phyloP scores from a whole-genome alignment of 2,329 filamentous ascomycete genomes.

The Parastagonospora avenae region DNA sequence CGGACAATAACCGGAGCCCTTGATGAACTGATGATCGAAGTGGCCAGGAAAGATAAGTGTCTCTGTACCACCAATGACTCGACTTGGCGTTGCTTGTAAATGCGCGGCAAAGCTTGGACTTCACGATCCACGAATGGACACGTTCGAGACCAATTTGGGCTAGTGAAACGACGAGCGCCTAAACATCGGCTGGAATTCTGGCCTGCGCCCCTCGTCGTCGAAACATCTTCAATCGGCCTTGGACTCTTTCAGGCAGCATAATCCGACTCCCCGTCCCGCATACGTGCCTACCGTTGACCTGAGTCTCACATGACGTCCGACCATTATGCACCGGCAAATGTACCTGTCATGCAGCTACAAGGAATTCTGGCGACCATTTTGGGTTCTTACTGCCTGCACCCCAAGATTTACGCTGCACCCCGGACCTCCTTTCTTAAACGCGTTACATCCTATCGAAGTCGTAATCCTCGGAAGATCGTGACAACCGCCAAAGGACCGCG shows the following conservation, averaged over 20 bases:
- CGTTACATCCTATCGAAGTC: background rate
- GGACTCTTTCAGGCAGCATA: background rate
- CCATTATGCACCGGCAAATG: conserved; percentile 1
- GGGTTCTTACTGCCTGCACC: too few species aligned
- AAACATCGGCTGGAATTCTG: background rate
- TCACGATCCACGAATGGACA: background rate
- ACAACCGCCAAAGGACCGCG: background rate
- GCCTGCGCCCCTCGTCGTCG: background rate
- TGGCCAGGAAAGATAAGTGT: background rate
- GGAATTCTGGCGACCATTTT: too few species aligned
- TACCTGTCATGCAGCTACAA: background rate
- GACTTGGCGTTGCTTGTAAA: conserved; percentile 2
- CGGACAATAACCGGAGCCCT: background rate
- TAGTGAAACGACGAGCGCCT: conserved; percentile 1
- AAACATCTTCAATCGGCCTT: background rate
- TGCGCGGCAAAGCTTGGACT: conserved; percentile 3
- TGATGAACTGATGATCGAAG: background rate
- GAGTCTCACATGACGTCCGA: background rate
- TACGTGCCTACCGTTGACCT: background rate
- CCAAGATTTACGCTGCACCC: background rate
- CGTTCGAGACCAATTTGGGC: background rate
- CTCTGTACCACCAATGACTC: background rate
- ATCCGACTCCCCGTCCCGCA: background rate
- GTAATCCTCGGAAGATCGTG: background rate
- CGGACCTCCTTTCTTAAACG: background rate